Evolutionary conservation across 495 filamentous ascomycete genomes (phyloP).

Genomic region (Daldinia grandis): DNA sequence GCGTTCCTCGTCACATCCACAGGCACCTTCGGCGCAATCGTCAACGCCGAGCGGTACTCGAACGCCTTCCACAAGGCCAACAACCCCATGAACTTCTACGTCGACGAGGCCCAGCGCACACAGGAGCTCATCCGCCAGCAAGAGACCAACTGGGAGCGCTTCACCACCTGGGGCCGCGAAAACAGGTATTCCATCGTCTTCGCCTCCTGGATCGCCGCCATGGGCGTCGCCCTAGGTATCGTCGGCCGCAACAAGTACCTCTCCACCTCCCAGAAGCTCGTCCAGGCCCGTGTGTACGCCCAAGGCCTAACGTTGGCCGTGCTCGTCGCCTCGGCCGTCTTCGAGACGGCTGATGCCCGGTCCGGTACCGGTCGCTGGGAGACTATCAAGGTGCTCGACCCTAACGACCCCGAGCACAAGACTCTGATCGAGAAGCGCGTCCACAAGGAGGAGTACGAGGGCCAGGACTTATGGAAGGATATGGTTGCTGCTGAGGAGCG

Average conservation of each 20-base stretch:
- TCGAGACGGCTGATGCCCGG: conserved; percentile 86
- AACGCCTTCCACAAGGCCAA: conserved; percentile 74
- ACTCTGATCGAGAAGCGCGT: conserved; percentile 75
- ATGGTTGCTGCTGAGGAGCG: conserved; percentile 84
- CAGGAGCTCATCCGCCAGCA: conserved; percentile 56
- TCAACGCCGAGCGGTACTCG: conserved; percentile 82
- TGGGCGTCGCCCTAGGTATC: conserved; percentile 77
- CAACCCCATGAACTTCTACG: conserved; percentile 71
- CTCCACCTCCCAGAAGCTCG: conserved; percentile 83
- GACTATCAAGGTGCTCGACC: conserved; percentile 76
- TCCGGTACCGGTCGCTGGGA: conserved; percentile 79
- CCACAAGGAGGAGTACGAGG: conserved; percentile 75
- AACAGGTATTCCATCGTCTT: conserved; percentile 93
- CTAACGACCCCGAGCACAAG: conserved; percentile 75
- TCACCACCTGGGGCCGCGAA: conserved; percentile 69
- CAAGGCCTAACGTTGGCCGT: conserved; percentile 93
- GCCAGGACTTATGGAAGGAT: conserved; percentile 90
- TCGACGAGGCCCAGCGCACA: conserved; percentile 63
- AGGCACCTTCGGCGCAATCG: conserved; percentile 85
- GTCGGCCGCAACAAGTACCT: conserved; percentile 84
- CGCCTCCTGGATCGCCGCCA: conserved; percentile 81
- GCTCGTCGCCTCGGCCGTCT: conserved; percentile 82
- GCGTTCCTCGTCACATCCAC: conserved; percentile 86
- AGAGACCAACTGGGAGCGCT: conserved; percentile 56
- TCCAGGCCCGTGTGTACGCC: conserved; percentile 98